Percentiles rank a stretch among this genome's conserved stretches.
Evolutionary conservation across 257 asterid species (phyloP).

Genomic region (Eustoma russellianum): DNA sequence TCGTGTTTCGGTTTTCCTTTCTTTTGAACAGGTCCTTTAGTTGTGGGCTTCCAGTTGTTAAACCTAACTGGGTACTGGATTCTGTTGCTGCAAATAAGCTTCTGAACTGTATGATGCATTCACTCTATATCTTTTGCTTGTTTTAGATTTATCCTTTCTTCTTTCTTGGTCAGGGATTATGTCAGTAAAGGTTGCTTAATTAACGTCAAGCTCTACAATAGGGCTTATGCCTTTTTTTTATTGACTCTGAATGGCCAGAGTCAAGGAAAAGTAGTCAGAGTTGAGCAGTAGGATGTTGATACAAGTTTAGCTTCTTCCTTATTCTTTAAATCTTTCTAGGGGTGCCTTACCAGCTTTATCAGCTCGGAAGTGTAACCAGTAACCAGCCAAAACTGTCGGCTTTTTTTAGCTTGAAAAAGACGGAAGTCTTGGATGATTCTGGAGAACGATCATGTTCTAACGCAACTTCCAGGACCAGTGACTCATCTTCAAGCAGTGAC

Average conservation of each 20-base stretch:
- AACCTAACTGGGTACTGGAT: slow-evolving; percentile 87
- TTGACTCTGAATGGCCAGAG: neutral
- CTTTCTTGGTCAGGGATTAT: no score
- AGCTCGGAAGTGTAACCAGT: slow-evolving; percentile 46
- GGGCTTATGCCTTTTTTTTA: neutral
- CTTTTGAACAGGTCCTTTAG: slow-evolving; percentile 68
- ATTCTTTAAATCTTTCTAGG: slow-evolving; percentile 36
- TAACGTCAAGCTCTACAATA: no score
- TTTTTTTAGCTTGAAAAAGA: slow-evolving; percentile 47
- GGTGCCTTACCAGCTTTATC: slow-evolving; percentile 87
- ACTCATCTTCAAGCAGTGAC: slow-evolving; percentile 17
- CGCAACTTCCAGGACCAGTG: slow-evolving; percentile 21
- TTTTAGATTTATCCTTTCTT: neutral
- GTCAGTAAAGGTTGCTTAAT: no score
- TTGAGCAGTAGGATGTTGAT: neutral
- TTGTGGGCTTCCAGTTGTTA: slow-evolving; percentile 91
- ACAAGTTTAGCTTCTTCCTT: neutral
- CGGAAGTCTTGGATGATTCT: slow-evolving; percentile 21
- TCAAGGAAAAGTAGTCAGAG: neutral
- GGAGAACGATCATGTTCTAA: slow-evolving; percentile 24
- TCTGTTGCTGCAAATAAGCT: slow-evolving; percentile 77
- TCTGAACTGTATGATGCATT: slow-evolving; percentile 63
- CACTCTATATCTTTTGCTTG: neutral
- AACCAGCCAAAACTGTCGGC: slow-evolving; percentile 75
- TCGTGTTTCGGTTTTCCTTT: slow-evolving; percentile 12